Conservation (phyloP, 2,329 filamentous ascomycete genomes). For the Hypoxylon sp. region DNA sequence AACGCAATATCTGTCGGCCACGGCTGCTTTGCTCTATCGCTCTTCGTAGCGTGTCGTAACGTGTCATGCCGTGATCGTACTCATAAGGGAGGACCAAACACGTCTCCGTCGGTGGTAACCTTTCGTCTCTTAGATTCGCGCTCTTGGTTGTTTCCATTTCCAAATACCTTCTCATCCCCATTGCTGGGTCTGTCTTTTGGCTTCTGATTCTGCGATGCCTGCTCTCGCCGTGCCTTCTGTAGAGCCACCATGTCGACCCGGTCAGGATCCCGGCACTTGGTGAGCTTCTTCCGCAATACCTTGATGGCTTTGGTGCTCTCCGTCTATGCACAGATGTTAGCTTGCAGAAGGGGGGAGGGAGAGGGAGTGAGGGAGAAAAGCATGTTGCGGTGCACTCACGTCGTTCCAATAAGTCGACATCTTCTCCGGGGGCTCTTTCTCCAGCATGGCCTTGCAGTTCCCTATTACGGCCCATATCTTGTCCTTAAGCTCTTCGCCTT, state of each 20-base stretch:
- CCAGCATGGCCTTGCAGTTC: constrained; percentile 62
- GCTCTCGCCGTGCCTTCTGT: constrained; percentile 69
- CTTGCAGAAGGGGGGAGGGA: too few species aligned
- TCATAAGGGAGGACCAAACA: constrained; percentile 43
- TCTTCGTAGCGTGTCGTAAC: too few species aligned
- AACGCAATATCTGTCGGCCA: background rate
- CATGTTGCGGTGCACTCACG: constrained; percentile 46
- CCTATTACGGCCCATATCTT: constrained; percentile 60
- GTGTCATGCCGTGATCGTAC: background rate
- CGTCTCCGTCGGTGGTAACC: constrained; percentile 36
- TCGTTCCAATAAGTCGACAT: constrained; percentile 63
- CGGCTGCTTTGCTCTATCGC: background rate
- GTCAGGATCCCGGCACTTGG: constrained; percentile 76
- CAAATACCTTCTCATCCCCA: constrained; percentile 58
- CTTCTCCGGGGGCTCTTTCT: constrained; percentile 64
- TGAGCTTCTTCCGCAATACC: constrained; percentile 72
- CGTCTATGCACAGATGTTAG: constrained; percentile 45
- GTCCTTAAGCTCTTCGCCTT: constrained; percentile 44
- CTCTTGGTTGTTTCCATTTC: constrained; percentile 45
- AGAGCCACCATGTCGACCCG: constrained; percentile 75
- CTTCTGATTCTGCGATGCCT: constrained; percentile 52
- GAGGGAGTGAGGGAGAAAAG: constrained; percentile 41
- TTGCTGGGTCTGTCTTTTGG: constrained; percentile 48
- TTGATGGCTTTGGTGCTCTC: constrained; percentile 61
- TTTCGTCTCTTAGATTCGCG: constrained; percentile 52